Conservation (phyloP, 108 stramenopile species). For the Fragilariopsis cylindrus region DNA sequence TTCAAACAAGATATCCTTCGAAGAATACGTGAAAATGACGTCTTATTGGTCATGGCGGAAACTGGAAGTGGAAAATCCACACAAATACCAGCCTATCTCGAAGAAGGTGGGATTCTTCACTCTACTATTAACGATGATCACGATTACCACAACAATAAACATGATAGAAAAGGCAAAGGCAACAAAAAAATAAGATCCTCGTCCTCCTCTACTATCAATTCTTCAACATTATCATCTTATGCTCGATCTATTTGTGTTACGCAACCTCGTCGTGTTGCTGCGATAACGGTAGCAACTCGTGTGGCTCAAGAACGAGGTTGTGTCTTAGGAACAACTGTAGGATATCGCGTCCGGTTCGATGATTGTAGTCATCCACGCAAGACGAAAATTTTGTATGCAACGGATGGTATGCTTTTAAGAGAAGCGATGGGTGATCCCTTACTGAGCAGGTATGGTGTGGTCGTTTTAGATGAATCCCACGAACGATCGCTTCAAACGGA, state of each 20-base stretch:
- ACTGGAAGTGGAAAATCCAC: slow-evolving; percentile 85
- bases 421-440: slow-evolving; percentile 89
- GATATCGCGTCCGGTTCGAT: slow-evolving; percentile 96
- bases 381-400: slow-evolving; percentile 89
- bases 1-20: slow-evolving; percentile 52
- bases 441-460: slow-evolving; percentile 74
- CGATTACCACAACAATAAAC: slow-evolving; percentile 3
- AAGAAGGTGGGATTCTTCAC: slow-evolving; percentile 40
- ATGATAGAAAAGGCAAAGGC: slow-evolving; percentile 7
- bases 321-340: slow-evolving; percentile 64
- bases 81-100: slow-evolving; percentile 78
- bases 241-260: slow-evolving; percentile 80
- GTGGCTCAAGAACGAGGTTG: slow-evolving; percentile 88
- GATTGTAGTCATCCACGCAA: slow-evolving; percentile 64
- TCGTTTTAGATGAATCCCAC: slow-evolving; percentile 97
- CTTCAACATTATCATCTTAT: slow-evolving; percentile 10
- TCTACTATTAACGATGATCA: slow-evolving; percentile 3
- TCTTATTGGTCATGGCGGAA: slow-evolving; percentile 72
- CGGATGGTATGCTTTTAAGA: slow-evolving; percentile 97
- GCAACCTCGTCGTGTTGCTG: slow-evolving; percentile 96
- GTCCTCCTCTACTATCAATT: neutral
- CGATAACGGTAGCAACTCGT: slow-evolving; percentile 91
- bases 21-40: slow-evolving; percentile 50
- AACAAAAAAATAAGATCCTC: neutral
- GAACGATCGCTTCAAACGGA: slow-evolving; percentile 96